A percentile compares a stretch with the other conserved stretches of the same genome.
Conservation (phyloP, 2,329 filamentous ascomycete species). For the Nectriaceae sp. region DNA sequence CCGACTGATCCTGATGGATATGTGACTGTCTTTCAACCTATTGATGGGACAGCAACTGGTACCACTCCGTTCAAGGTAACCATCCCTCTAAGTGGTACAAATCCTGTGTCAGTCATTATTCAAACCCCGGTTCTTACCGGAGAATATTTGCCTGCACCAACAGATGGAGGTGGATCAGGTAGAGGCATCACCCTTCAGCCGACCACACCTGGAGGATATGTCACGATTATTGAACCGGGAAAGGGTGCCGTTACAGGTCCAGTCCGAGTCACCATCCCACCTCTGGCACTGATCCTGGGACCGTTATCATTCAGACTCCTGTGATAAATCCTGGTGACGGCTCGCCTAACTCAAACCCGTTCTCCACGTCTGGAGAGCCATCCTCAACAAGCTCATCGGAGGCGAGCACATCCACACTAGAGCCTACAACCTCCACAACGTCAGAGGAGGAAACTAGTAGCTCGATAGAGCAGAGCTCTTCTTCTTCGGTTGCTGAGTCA, state of each 20-base stretch:
- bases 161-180: neutral
- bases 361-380: no score
- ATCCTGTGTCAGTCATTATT: constrained; percentile 20
- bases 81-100: constrained; percentile 15
- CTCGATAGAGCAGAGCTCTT: no score
- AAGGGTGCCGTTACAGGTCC: constrained; percentile 5
- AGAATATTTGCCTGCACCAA: neutral
- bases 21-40: constrained; percentile 18
- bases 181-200: constrained; percentile 15
- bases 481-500: no score
- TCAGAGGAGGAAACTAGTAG: no score
- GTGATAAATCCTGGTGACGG: no score
- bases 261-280: constrained; percentile 12
- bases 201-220: constrained; percentile 7
- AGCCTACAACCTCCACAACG: neutral
- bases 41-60: constrained; percentile 1
- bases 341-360: no score
- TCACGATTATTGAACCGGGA: constrained; percentile 19
- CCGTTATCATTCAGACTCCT: constrained; percentile 21
- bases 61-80: constrained; percentile 11
- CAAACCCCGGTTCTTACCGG: constrained; percentile 9
- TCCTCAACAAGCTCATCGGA: neutral
- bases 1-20: constrained; percentile 12
- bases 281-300: constrained; percentile 13
- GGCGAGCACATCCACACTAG: neutral